Evolutionary conservation across 2,329 filamentous ascomycete species (phyloP), one percentile per base, ranked within the genome.

Genomic region (Sarocladium oryzae): DNA sequence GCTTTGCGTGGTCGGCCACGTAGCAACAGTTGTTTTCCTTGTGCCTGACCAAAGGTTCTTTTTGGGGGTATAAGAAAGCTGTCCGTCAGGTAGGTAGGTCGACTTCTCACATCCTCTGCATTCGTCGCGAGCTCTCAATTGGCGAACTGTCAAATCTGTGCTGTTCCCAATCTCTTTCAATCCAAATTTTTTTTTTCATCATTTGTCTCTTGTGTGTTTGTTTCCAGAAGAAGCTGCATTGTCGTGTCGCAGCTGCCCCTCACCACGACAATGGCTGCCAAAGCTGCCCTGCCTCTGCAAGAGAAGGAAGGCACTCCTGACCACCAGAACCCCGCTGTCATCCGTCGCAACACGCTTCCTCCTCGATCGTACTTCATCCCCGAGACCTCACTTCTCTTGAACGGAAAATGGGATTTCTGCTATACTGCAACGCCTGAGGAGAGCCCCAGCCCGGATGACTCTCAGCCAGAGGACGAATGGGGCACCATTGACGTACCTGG

Each of bases 311-410:
- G 0, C 35, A 51, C 62, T 59, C 79, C 79, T 1, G 80, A 85
- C 60, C 85, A 80, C 79, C 79, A 73, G 61, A 85, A 85, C 57
- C 70, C 82, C 52, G 60, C 71, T 3, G 69, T 85, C 26, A 69
- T 85, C 15, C 82, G 84, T 60, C 76, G 74, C 56, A 82, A 82
- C 56, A 80, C 77, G 1, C 68, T 85, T 5, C 68, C 76, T 8
- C 75, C 79, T 4, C 73, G 81, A 52, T 75, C 77, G 46, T 70
- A 78, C 56, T 84, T 82, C 59, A 52, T 52, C 81, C 84, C 54
- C 65, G 46, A 49, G 13, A 49, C 50, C 2, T 33, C 37, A 3
- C 21, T 41, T 35, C 38, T 43, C 15, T 37, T 51, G 50, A 82
- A 82, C 57, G 79, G 80, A 33, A 63, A 61, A 23, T 84, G 80